phyloP scores from a whole-genome alignment of 2,329 filamentous ascomycete genomes.

The Raffaelea arxii region DNA sequence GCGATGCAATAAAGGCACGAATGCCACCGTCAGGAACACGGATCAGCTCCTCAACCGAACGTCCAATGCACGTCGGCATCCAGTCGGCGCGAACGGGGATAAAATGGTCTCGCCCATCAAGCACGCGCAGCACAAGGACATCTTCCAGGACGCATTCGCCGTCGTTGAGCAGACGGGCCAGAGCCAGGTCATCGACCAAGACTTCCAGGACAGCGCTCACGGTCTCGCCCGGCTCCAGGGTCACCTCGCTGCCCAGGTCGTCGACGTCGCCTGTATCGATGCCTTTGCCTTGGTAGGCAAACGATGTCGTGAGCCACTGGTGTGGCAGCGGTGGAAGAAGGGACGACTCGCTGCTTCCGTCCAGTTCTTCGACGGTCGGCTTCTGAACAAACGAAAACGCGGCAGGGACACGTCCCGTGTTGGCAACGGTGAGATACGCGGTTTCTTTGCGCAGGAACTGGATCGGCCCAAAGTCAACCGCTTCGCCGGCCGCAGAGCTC shows the following conservation, averaged over 20 bases:
- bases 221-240: conserved; percentile 77
- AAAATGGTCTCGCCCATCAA: conserved; percentile 82
- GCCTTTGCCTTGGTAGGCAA: conserved; percentile 39
- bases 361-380: conserved; percentile 39
- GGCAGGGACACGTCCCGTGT: conserved; percentile 76
- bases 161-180: conserved; percentile 64
- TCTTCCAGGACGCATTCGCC: conserved; percentile 62
- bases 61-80: conserved; percentile 73
- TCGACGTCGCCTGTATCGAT: conserved; percentile 21
- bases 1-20: conserved; percentile 35
- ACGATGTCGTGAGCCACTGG: conserved; percentile 62
- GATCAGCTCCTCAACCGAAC: conserved; percentile 81
- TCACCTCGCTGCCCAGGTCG: conserved; percentile 41
- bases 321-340: conserved; percentile 20
- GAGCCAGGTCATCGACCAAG: conserved; percentile 51
- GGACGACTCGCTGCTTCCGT: conserved; percentile 18
- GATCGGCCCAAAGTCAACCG: conserved; percentile 71
- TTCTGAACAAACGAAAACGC: conserved; percentile 72
- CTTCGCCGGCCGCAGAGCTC: conserved; percentile 4
- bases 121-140: conserved; percentile 75
- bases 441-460: conserved; percentile 57
- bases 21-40: conserved; percentile 76
- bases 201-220: conserved; percentile 59
- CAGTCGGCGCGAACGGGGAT: conserved; percentile 70
- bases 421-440: conserved; percentile 73